Evolutionary conservation across 345 rosid genomes (phyloP), one percentile per base, ranked within the genome.

Genomic region (Chamaenerion angustifolium): DNA sequence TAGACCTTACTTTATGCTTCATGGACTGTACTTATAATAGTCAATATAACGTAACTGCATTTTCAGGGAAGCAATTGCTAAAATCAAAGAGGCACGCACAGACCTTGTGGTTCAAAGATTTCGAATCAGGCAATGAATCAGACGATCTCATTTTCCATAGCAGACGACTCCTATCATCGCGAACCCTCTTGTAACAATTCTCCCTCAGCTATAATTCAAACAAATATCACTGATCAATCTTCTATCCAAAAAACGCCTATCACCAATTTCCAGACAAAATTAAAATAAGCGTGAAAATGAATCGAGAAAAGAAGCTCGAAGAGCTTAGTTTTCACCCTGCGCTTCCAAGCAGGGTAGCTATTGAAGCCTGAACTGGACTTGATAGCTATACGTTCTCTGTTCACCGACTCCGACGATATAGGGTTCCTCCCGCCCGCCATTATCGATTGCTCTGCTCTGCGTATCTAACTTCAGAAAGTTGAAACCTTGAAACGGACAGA

Each of bases 71-170:
- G 37, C 37, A 31, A 31, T 31, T 3, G 37, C 7, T 0, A 31
- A 31, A 31, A 45, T 8, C 40, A 37, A 10, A 18, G 45, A 21
- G 7, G 37, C 37, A 31, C 37, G 37, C 37, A 31, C 37, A 31
- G 37, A 83, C 97, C 95, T 83, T 64, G 15, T 73, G 53, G 54
- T 67, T 18, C 16, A 62, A 59, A 62, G 72, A 58, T 40, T 75
- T 76, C 49, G 69, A 62, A 58, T 55, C 49, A 25, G 94, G 75
- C 51, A 69, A 49, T 43, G 69, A 62, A 58, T 55, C 49, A 25
- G 94, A 73, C 51, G 68, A 51, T 43, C 98, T 83, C 69, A 84
- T 60, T 59, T 76, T 82, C 96, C 98, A 92, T 0, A 87, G 73
- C 59, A 92, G 64, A 42, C 85, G 80, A 16, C 56, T 60, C 57